Evolutionary conservation across 2,329 filamentous ascomycete species (phyloP).

Genomic region (Paraphoma chrysanthemicola): DNA sequence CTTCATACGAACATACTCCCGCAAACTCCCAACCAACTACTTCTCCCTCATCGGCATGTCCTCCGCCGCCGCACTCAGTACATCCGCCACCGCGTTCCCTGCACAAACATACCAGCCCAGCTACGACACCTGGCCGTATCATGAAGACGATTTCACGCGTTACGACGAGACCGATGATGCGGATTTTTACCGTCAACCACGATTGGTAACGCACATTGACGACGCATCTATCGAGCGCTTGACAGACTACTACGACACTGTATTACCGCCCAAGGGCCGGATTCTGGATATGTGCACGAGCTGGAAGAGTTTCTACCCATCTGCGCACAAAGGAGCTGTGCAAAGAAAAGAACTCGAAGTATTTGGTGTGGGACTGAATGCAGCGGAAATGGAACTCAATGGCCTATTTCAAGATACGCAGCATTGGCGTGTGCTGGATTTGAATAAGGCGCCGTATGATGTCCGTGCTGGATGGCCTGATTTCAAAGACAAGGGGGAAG

Average conservation of each 20-base stretch:
- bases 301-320: conserved; percentile 58
- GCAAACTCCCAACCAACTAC: conserved; percentile 14
- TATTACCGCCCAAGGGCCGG: conserved; percentile 50
- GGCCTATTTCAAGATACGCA: conserved; percentile 25
- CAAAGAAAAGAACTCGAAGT: conserved; percentile 47
- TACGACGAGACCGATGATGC: conserved; percentile 46
- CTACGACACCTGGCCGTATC: conserved; percentile 29
- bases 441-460: conserved; percentile 51
- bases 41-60: conserved; percentile 15
- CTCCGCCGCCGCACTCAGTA: neutral
- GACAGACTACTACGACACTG: conserved; percentile 54
- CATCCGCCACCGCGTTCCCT: conserved; percentile 6
- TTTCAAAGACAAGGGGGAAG: too few species aligned
- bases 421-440: conserved; percentile 48
- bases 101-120: conserved; percentile 21
- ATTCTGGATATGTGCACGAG: conserved; percentile 60
- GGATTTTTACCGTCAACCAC: conserved; percentile 51
- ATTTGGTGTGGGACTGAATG: conserved; percentile 59
- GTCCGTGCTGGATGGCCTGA: conserved; percentile 24
- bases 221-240: conserved; percentile 56
- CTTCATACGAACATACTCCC: conserved; percentile 10
- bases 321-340: conserved; percentile 36
- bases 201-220: conserved; percentile 63
- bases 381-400: conserved; percentile 54
- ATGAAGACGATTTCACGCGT: conserved; percentile 46